Base-by-base conservation (phyloP, 2,329 filamentous ascomycete species). In the Talaromyces sp. region DNA sequence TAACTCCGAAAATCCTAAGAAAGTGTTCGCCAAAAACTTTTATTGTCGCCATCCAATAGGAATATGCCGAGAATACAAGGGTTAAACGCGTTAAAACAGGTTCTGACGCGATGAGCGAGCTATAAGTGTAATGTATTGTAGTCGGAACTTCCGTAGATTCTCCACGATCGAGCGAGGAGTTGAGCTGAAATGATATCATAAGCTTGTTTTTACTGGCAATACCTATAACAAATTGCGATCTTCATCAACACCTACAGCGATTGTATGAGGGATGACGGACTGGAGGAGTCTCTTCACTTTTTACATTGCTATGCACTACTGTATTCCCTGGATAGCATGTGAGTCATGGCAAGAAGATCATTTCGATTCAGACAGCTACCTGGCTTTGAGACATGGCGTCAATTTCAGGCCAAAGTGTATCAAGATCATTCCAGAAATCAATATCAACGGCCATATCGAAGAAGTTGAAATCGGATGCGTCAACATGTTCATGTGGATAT, bases 361-460 rank as follows among this genome's bases (percentile, higher is more conserved):
- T 2, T n/a, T 48, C 5, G 25, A 16, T 48, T 16, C 25, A 16
- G 7, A 48, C 44, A 28, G 44, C 3, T 28, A 48, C 9, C 14
- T 35, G 50, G 42, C n/a, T n/a, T 9, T 60, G 57, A 33, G 42
- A 23, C 28, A 60, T 2, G n/a, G 9, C 21, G 33, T 67, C 66
- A 62, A 48, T 33, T 23, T 63, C 65, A 1, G 63, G 65, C 60
- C 60, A 66, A 16, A 66, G 44, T 2, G 54, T 54, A 11, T 57
- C 63, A 18, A 59, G 42, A 50, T 59, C 60, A 54, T 63, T 65
- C 65, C 65, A 66, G 25, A 66, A 66, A 62, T 66, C 65, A 42
- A 66, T 48, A 42, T 66, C 63, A 54, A 62, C 46, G 7, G 65
- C 65, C 63, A 65, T 65, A n/a, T 66, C 63, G 44, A 48, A 48